Evolutionary conservation across 257 asterid species (phyloP), one percentile per base, ranked within the genome.

Genomic region (Petunia secreta): DNA sequence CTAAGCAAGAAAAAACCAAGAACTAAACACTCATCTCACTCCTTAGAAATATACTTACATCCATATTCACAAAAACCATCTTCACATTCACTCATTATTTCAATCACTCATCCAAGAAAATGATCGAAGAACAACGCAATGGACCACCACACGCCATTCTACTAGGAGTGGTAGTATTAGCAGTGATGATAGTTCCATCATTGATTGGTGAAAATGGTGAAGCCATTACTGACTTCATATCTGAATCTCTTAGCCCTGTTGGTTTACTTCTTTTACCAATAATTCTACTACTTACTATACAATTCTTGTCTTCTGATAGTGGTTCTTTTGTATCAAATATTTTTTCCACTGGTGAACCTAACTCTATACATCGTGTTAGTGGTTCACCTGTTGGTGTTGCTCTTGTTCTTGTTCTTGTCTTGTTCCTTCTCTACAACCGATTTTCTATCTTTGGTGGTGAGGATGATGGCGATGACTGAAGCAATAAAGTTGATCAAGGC

Each of bases 331-430:
- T 91, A 77, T 59, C 93, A 55, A 64, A 78, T 57, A 40, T 90
- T 0, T 90, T 91, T 85, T 90, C 95, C 83, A 44, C 88, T 78
- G 95, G 97, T 25, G 94, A 91, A 67, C 96, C 97, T 0, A 85
- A 91, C 77, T 75, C 97, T 75, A 89, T 95, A 85, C 99, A 93
- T 90, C 88, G 97, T 46, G 92, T 66, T 85, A 86, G 93, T 84
- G 98, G 99, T 43, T 95, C 99, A 0, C 98, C 98, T 8, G 87
- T 93, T 87, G 99, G 98, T 58, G 98, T 95, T 76, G 94, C 91
- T 5, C 82, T 92, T 16, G 48, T 95, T 11, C 93, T 95, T 74
- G 1, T 89, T 53, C 92, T 95, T 85, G 91, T 93, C 3, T 65
- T 95, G 16, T 64, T 95, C 15, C 94, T 95, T 2, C 93, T 95